These are phyloP conservation scores for Aspergillus carbonarius DNA, from an alignment of 2,329 filamentous ascomycete species.

Conservation along the genomic window DNA sequence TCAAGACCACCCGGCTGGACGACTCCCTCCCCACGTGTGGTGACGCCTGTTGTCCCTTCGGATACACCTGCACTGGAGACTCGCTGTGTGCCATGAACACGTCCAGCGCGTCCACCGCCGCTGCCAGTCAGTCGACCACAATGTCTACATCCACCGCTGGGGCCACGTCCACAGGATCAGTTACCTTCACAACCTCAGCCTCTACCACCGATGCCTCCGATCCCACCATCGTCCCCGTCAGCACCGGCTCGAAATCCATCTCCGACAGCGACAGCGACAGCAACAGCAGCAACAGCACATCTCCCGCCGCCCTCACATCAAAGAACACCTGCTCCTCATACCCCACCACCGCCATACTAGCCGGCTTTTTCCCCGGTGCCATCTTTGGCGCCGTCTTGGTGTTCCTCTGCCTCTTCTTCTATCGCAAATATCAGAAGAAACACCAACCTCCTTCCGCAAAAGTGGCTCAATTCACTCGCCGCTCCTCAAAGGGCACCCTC, in stretches of 20 bases:
- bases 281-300: slow-evolving; percentile 13
- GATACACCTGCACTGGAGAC: slow-evolving; percentile 43
- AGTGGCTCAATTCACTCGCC: slow-evolving; percentile 28
- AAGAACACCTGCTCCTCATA: slow-evolving; percentile 37
- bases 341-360: slow-evolving; percentile 42
- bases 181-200: slow-evolving; percentile 24
- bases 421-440: slow-evolving; percentile 30
- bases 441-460: slow-evolving; percentile 22
- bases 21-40: slow-evolving; percentile 45
- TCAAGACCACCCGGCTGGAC: slow-evolving; percentile 45
- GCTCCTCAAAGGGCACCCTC: slow-evolving; percentile 33
- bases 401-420: slow-evolving; percentile 50
- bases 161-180: slow-evolving; percentile 17
- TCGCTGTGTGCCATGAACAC: slow-evolving; percentile 30
- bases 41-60: slow-evolving; percentile 47
- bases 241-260: background rate
- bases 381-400: slow-evolving; percentile 51
- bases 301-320: slow-evolving; percentile 5
- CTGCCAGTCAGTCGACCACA: slow-evolving; percentile 11
- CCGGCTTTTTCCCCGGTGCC: slow-evolving; percentile 49
- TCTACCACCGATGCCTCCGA: slow-evolving; percentile 20
- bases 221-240: slow-evolving; percentile 4
- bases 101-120: slow-evolving; percentile 22
- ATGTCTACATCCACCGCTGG: slow-evolving; percentile 8
- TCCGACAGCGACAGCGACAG: slow-evolving; percentile 9